Conservation (phyloP, 2,329 filamentous ascomycete genomes). For the Neopestalotiopsis clavispora region DNA sequence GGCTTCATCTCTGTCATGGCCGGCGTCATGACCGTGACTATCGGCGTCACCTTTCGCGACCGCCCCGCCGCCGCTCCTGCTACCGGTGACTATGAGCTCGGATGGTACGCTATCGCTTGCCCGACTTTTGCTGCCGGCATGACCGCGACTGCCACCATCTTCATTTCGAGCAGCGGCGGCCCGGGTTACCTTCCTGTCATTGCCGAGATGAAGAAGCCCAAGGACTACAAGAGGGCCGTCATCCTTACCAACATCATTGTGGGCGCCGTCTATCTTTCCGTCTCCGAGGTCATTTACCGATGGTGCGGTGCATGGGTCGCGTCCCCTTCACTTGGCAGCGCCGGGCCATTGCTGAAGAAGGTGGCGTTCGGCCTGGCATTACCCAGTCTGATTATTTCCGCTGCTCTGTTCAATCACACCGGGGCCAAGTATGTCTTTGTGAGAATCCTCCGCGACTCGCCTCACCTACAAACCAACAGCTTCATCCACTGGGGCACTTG, state of each 20-base stretch:
- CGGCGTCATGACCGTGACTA: conserved; percentile 60
- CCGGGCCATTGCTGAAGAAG: conserved; percentile 64
- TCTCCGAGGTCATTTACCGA: conserved; percentile 66
- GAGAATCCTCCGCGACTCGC: conserved; percentile 33
- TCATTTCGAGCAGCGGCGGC: conserved; percentile 61
- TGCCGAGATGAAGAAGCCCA: conserved; percentile 12
- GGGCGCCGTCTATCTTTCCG: conserved; percentile 44
- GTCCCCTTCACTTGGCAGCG: conserved; percentile 64
- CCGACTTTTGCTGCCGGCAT: conserved; percentile 63
- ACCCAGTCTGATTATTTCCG: conserved; percentile 54
- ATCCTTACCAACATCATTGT: conserved; percentile 1
- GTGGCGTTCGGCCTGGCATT: conserved; percentile 64
- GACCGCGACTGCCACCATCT: conserved; percentile 60
- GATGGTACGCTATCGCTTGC: conserved; percentile 57
- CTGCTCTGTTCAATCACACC: conserved; percentile 34
- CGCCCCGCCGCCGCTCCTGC: conserved; percentile 64
- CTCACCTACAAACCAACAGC: conserved; percentile 34
- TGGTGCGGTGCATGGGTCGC: conserved; percentile 68
- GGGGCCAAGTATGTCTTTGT: conserved; percentile 40
- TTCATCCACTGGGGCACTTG: conserved; percentile 35
- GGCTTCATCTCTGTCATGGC: conserved; percentile 62
- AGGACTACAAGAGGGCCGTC: conserved; percentile 10
- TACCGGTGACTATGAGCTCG: conserved; percentile 61
- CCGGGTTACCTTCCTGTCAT: conserved; percentile 4
- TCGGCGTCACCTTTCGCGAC: conserved; percentile 60